Percentiles rank a stretch among this genome's conserved stretches.
phyloP scores from a whole-genome alignment of 2,329 filamentous ascomycete genomes.

The Colletotrichum musae region DNA sequence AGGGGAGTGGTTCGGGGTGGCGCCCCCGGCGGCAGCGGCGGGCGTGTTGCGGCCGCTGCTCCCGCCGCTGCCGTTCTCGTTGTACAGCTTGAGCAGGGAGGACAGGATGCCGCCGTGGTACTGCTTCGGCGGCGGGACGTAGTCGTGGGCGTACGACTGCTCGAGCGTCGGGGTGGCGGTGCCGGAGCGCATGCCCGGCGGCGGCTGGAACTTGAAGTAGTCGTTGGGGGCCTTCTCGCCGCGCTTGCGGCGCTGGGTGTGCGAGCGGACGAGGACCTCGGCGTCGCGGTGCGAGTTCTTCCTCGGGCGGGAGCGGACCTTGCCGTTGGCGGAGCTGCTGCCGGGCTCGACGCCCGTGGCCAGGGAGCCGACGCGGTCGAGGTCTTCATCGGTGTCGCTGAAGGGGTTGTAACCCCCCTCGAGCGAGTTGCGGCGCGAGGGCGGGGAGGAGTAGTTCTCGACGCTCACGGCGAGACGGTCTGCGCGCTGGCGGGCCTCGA shows the following conservation, averaged over 20 bases:
- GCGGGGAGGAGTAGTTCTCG: constrained; percentile 54
- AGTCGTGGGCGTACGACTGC: constrained; percentile 66
- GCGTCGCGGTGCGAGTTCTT: constrained; percentile 44
- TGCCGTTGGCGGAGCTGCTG: constrained; percentile 10
- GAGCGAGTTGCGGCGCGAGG: constrained; percentile 32
- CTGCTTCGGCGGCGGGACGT: constrained; percentile 75
- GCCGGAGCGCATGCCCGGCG: constrained; percentile 50
- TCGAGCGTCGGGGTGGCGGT: constrained; percentile 57
- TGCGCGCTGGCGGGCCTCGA: constrained; percentile 56
- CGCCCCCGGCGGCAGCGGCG: constrained; percentile 52
- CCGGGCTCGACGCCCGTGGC: constrained; percentile 16
- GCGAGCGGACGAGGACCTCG: constrained; percentile 54
- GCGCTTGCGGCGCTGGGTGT: constrained; percentile 48
- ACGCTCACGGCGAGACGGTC: constrained; percentile 57
- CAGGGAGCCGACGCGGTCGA: constrained; percentile 7
- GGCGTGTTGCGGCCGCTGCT: constrained; percentile 60
- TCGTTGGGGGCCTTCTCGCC: constrained; percentile 40
- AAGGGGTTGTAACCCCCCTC: constrained; percentile 28
- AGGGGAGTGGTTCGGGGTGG: constrained; percentile 58
- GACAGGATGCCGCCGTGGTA: constrained; percentile 83
- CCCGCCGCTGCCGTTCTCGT: constrained; percentile 56
- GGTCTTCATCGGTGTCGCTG: constrained; percentile 29
- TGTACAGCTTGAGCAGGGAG: constrained; percentile 79
- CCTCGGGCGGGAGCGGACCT: constrained; percentile 31
- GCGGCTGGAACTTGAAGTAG: constrained; percentile 48